Percentiles rank a stretch among this genome's conserved stretches.
These are phyloP conservation scores for Nitzschia sp. DNA, from an alignment of 108 stramenopile species.

Conservation along the genomic window DNA sequence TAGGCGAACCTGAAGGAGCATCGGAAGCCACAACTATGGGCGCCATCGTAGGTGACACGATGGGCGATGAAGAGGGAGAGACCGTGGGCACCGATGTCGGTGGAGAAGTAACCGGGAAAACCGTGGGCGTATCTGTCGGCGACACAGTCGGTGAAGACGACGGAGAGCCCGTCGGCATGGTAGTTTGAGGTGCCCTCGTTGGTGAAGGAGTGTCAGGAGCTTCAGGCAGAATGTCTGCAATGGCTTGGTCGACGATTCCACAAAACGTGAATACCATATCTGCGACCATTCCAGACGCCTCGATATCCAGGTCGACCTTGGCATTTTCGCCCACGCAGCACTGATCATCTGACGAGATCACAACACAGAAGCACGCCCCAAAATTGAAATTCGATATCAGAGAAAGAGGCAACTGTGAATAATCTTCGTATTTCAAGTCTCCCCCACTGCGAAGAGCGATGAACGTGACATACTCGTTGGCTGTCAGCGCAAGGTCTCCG, in stretches of 20 bases:
- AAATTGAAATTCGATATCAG: slow-evolving; percentile 26
- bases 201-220: slow-evolving; percentile 7
- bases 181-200: not conserved
- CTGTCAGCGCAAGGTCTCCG: slow-evolving; percentile 4
- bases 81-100: not conserved
- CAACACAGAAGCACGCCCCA: slow-evolving; percentile 27
- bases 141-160: not conserved
- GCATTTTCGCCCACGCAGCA: slow-evolving; percentile 26
- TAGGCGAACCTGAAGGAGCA: no score
- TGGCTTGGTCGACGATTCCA: not conserved
- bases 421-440: not conserved
- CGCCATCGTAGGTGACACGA: not conserved
- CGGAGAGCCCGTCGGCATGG: not conserved
- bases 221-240: slow-evolving; percentile 1
- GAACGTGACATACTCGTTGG: slow-evolving; percentile 22
- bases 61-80: not conserved
- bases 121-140: not conserved
- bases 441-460: slow-evolving; percentile 20
- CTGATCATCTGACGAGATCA: not conserved
- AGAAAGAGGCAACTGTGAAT: slow-evolving; percentile 23
- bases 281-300: not conserved
- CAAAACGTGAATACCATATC: slow-evolving; percentile 26
- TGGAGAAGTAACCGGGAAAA: not conserved
- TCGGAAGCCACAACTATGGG: no score
- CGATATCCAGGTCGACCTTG: slow-evolving; percentile 7